A percentile compares a stretch with the other conserved stretches of the same genome.
phyloP scores from a whole-genome alignment of 1,284 basidiomycete species.

The Polyporus tsugae region DNA sequence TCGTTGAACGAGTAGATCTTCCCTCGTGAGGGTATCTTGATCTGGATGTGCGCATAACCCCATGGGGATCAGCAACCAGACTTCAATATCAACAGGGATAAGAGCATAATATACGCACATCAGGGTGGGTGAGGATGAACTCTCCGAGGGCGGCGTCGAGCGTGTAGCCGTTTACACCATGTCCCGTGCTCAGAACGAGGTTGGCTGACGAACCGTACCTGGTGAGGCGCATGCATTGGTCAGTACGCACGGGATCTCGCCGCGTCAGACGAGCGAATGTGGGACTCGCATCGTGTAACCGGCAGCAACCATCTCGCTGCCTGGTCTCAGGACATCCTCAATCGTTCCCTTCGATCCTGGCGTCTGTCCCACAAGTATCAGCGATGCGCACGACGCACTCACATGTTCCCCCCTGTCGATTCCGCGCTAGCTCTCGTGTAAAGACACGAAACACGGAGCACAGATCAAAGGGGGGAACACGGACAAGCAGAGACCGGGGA shows the following conservation, averaged over 20 bases:
- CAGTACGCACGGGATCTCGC: conserved; percentile 12
- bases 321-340: conserved; percentile 92
- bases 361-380: conserved; percentile 52
- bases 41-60: conserved; percentile 53
- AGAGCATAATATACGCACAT: conserved; percentile 57
- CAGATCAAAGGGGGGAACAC: background rate
- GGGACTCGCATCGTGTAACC: conserved; percentile 89
- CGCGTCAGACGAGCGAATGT: conserved; percentile 19
- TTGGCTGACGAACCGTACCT: conserved; percentile 99
- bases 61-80: background rate
- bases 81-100: background rate
- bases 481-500: background rate
- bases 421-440: background rate
- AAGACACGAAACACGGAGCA: conserved; percentile 4
- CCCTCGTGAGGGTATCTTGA: conserved; percentile 91
- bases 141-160: conserved; percentile 96
- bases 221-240: conserved; percentile 12
- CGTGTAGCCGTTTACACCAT: conserved; percentile 98
- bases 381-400: conserved; percentile 9
- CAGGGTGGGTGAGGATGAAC: conserved; percentile 98
- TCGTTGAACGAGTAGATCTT: conserved; percentile 99
- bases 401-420: conserved; percentile 3
- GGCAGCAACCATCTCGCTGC: conserved; percentile 97
- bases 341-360: conserved; percentile 82
- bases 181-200: conserved; percentile 93